Percentiles rank a stretch among this genome's conserved stretches.
These are phyloP conservation scores for Ephemerocybe angulata DNA, from an alignment of 768 basidiomycete genomes.

Conservation along the genomic window DNA sequence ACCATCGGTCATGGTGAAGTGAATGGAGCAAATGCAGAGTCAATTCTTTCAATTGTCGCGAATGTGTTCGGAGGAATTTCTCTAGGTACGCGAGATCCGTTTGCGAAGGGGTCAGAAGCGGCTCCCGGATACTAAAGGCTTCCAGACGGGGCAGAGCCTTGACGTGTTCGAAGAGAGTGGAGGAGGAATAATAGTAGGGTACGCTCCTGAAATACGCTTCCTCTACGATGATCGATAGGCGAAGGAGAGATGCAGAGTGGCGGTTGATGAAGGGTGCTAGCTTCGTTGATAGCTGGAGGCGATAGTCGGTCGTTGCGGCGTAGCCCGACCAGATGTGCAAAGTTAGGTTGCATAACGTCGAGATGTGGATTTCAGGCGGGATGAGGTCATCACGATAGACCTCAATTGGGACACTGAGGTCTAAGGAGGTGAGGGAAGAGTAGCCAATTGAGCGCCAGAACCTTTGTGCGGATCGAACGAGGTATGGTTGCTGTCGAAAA, in stretches of 20 bases:
- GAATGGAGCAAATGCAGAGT: not conserved
- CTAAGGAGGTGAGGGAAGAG: not conserved
- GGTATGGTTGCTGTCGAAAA: not conserved
- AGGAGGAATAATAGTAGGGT: not conserved
- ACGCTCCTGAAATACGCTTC: not conserved
- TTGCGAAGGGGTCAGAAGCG: constrained; percentile 1
- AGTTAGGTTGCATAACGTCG: not conserved
- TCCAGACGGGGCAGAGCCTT: not conserved
- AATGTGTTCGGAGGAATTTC: not conserved
- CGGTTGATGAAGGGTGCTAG: constrained; percentile 5
- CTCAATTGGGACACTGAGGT: constrained; percentile 1
- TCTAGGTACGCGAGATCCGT: not conserved
- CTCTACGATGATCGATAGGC: not conserved
- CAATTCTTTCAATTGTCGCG: not conserved
- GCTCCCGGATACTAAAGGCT: not conserved
- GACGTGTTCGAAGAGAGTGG: not conserved
- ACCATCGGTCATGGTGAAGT: not conserved
- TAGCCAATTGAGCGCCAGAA: not conserved
- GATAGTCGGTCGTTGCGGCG: constrained; percentile 1
- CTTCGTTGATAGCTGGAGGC: not conserved
- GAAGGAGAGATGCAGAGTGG: not conserved
- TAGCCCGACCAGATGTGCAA: constrained; percentile 3
- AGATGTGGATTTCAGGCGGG: not conserved
- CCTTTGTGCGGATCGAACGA: not conserved
- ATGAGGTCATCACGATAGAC: constrained; percentile 2